Evolutionary conservation across 2,329 filamentous ascomycete genomes (phyloP).

Genomic region (Bipolaris zeicola): DNA sequence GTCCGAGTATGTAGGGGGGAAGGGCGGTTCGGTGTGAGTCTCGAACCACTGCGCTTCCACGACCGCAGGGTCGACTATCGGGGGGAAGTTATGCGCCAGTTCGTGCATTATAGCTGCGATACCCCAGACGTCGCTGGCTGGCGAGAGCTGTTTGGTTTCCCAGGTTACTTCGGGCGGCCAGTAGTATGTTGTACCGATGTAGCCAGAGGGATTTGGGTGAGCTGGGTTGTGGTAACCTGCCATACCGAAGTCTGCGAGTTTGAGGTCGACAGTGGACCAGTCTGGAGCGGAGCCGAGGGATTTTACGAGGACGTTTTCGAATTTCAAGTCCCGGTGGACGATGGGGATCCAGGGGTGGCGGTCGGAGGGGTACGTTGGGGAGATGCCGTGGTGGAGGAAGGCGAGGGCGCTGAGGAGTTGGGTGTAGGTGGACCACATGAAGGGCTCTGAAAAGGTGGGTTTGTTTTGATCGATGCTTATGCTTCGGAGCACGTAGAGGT

Average conservation of each 20-base stretch:
- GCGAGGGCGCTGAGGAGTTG: conserved; percentile 24
- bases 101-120: conserved; percentile 32
- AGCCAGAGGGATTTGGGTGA: neutral
- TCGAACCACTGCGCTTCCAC: conserved; percentile 4
- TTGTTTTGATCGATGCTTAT: neutral
- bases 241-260: conserved; percentile 73
- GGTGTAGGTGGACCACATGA: conserved; percentile 24
- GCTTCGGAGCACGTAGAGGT: conserved; percentile 15
- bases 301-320: conserved; percentile 81
- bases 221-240: conserved; percentile 60
- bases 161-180: conserved; percentile 33
- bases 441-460: conserved; percentile 14
- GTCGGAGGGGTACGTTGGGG: neutral
- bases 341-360: conserved; percentile 75
- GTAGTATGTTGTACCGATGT: conserved; percentile 18
- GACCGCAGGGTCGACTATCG: conserved; percentile 14
- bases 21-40: neutral
- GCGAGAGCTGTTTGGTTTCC: conserved; percentile 14
- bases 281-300: conserved; percentile 15
- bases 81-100: conserved; percentile 24
- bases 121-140: conserved; percentile 34
- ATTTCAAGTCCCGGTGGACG: conserved; percentile 94
- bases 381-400: conserved; percentile 30
- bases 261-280: conserved; percentile 52
- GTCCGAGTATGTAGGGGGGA: conserved; percentile 1